Percentiles rank a stretch among this genome's conserved stretches.
Conservation (phyloP, 2,329 filamentous ascomycete species). For the Phyllosticta citrichinensis region DNA sequence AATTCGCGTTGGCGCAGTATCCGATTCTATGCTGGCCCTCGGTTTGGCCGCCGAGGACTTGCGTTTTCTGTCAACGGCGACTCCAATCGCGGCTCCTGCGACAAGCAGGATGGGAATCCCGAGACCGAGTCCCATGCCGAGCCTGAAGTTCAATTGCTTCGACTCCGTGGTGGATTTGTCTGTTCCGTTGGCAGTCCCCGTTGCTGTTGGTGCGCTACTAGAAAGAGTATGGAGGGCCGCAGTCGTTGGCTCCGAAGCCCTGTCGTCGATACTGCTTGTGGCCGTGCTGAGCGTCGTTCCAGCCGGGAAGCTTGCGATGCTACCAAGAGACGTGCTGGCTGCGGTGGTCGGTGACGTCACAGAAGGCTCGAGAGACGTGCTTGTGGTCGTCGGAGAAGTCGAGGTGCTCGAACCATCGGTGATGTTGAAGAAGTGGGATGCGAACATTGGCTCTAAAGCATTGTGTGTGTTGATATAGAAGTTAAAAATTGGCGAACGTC, state of each 20-base stretch:
- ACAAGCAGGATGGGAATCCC: neutral
- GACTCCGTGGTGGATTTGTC: neutral
- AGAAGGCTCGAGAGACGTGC: neutral
- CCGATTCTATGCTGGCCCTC: neutral
- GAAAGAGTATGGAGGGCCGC: neutral
- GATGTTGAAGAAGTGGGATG: neutral
- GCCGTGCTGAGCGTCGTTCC: neutral
- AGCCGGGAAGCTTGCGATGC: neutral
- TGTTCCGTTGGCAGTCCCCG: neutral
- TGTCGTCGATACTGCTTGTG: too few relatives aligned
- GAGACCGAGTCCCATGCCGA: neutral
- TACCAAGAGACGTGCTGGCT: neutral
- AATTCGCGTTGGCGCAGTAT: neutral
- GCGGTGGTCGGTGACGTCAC: too few relatives aligned
- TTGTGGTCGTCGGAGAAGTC: neutral
- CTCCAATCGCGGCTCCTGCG: neutral
- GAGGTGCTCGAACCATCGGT: neutral
- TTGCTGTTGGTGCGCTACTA: neutral
- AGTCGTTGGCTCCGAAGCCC: neutral
- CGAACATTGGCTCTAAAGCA: neutral
- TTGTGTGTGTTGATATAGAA: neutral
- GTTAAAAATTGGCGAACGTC: neutral
- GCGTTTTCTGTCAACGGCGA: neutral
- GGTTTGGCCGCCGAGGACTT: neutral
- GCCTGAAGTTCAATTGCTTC: neutral